Percentiles rank a stretch among this genome's conserved stretches.
These are phyloP conservation scores for Tanacetum coccineum DNA, from an alignment of 129 eudicot genomes.

Conservation along the genomic window DNA sequence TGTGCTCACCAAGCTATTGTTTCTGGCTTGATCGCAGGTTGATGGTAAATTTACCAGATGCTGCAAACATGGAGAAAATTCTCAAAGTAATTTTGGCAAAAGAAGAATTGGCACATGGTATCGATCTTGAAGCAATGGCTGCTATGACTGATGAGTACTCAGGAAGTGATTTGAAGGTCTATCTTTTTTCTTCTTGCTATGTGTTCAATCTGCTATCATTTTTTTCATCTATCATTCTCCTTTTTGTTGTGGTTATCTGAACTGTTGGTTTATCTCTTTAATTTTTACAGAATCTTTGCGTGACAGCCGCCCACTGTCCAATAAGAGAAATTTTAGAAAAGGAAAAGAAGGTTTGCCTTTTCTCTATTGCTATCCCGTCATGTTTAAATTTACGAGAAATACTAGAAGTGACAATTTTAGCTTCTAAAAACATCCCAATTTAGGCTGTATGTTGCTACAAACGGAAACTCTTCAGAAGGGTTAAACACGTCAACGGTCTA, in stretches of 20 bases:
- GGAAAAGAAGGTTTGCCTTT: conserved; percentile 68
- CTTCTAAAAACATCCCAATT: too few species aligned
- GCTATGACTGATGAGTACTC: conserved; percentile 83
- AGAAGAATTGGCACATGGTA: conserved; percentile 66
- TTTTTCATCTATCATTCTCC: background rate
- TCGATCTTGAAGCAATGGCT: conserved; percentile 71
- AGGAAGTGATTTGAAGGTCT: conserved; percentile 93
- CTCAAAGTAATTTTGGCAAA: conserved; percentile 70
- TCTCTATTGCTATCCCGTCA: too few species aligned
- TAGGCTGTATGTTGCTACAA: too few species aligned
- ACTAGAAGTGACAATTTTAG: too few species aligned
- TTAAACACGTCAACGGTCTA: background rate
- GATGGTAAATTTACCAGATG: conserved; percentile 91
- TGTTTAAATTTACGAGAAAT: too few species aligned
- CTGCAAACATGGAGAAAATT: conserved; percentile 70
- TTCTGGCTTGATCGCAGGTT: conserved; percentile 42
- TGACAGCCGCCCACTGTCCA: conserved; percentile 94
- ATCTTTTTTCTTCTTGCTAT: background rate
- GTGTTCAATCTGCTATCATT: background rate
- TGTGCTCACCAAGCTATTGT: background rate
- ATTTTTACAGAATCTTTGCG: conserved; percentile 76
- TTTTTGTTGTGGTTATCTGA: conserved; percentile 5
- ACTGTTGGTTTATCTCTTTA: conserved; percentile 3
- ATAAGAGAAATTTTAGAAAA: conserved; percentile 83
- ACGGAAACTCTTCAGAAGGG: background rate